Evolutionary conservation across 257 asterid species (phyloP).

Genomic region (Solanum virginianum): DNA sequence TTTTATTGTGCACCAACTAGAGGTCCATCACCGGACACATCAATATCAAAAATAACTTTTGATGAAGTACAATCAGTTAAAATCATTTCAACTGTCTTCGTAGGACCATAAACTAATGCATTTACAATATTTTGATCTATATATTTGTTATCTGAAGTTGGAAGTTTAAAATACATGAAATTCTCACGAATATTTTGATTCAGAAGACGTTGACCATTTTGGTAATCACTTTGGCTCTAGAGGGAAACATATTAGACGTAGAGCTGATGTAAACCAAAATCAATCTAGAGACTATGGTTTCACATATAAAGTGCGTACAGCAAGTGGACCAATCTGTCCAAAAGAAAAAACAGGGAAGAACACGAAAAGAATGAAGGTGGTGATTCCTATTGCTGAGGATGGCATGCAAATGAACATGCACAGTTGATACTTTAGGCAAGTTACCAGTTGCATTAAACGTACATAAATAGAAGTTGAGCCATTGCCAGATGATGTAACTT

Average conservation of each 20-base stretch:
- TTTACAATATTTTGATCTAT: background rate
- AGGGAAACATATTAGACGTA: background rate
- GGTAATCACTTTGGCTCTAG: background rate
- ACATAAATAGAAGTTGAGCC: background rate
- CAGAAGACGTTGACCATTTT: background rate
- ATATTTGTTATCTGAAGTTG: background rate
- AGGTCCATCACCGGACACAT: background rate
- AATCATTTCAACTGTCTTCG: background rate
- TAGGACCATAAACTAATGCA: background rate
- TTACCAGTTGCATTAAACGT: background rate
- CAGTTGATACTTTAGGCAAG: background rate
- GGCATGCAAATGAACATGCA: background rate
- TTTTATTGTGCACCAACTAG: background rate
- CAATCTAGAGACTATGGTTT: background rate
- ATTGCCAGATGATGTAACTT: background rate
- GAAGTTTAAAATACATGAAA: background rate
- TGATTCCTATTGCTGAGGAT: background rate
- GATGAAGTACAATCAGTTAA: background rate
- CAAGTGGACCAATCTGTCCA: background rate
- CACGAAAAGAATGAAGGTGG: background rate
- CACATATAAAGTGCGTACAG: background rate
- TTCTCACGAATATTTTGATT: background rate
- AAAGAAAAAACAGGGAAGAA: background rate
- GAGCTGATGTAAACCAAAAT: background rate
- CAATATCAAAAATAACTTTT: background rate